Evolutionary conservation across 2,329 filamentous ascomycete species (phyloP).

Genomic region (Didymella segeticola): DNA sequence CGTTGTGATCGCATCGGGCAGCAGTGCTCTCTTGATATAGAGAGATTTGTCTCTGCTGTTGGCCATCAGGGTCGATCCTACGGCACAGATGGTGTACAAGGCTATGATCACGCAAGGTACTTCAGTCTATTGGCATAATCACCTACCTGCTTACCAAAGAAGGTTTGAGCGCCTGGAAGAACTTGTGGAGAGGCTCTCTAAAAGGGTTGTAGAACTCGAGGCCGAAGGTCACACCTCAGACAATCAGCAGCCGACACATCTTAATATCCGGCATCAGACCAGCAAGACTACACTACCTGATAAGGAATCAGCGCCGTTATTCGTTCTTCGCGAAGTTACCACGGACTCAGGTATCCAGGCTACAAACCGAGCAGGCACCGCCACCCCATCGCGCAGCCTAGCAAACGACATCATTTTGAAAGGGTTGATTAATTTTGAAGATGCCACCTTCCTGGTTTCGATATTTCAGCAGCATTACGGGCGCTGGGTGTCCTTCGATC

Average conservation of each 20-base stretch:
- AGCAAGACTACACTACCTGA: background rate
- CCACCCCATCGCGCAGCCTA: background rate
- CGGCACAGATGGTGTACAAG: background rate
- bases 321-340: conserved; percentile 1
- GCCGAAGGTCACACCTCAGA: background rate
- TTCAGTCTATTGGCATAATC: background rate
- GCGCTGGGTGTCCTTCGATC: background rate
- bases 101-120: background rate
- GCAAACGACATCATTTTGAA: background rate
- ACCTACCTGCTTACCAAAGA: background rate
- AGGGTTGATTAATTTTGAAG: background rate
- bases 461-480: conserved; percentile 2
- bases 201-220: background rate
- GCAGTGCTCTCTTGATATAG: background rate
- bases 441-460: background rate
- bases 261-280: background rate
- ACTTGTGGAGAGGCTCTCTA: background rate
- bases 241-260: background rate
- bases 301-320: background rate
- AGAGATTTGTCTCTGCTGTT: background rate
- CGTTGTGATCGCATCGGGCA: background rate
- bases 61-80: background rate
- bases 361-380: background rate
- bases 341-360: background rate
- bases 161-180: background rate